These are phyloP conservation scores for Ulota crispa DNA, from an alignment of 225 moss, liverwort and hornwort genomes.

Conservation along the genomic window DNA sequence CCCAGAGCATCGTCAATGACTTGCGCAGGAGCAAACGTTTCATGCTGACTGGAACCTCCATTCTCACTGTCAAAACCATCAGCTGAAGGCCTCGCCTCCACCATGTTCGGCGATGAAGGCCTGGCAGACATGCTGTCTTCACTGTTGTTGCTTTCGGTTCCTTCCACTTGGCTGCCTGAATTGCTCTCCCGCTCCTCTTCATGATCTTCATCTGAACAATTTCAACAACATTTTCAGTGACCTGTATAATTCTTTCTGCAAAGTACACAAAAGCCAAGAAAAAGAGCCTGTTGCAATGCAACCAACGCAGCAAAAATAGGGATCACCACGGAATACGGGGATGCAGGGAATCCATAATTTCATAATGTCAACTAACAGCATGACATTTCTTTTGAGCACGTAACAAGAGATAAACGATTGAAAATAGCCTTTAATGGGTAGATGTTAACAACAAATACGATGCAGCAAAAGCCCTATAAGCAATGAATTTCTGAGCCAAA, in stretches of 20 bases:
- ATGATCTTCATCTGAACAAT: slow-evolving; percentile 41
- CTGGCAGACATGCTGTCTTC: slow-evolving; percentile 89
- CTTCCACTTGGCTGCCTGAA: slow-evolving; percentile 73
- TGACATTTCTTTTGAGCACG: not conserved
- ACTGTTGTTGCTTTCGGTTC: slow-evolving; percentile 66
- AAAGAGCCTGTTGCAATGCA: not conserved
- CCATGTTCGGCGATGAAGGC: slow-evolving; percentile 93
- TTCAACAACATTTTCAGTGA: slow-evolving; percentile 25
- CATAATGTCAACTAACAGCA: not conserved
- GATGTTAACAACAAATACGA: not conserved
- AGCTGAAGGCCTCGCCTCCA: slow-evolving; percentile 90
- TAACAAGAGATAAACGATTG: not conserved
- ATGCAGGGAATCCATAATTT: not conserved
- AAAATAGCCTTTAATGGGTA: not conserved
- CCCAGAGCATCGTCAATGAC: slow-evolving; percentile 85
- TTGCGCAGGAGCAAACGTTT: slow-evolving; percentile 66
- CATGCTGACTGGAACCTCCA: slow-evolving; percentile 57
- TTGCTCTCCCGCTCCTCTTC: slow-evolving; percentile 78
- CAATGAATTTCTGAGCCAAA: not conserved
- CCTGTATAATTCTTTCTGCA: not conserved
- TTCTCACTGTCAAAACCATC: slow-evolving; percentile 76
- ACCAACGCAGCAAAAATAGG: not conserved
- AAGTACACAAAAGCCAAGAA: not conserved
- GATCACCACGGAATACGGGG: not conserved
- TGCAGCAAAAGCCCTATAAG: not conserved